A percentile compares a stretch with the other conserved stretches of the same genome.
Conservation (phyloP, 2,329 filamentous ascomycete species). For the Claviceps purpurea region DNA sequence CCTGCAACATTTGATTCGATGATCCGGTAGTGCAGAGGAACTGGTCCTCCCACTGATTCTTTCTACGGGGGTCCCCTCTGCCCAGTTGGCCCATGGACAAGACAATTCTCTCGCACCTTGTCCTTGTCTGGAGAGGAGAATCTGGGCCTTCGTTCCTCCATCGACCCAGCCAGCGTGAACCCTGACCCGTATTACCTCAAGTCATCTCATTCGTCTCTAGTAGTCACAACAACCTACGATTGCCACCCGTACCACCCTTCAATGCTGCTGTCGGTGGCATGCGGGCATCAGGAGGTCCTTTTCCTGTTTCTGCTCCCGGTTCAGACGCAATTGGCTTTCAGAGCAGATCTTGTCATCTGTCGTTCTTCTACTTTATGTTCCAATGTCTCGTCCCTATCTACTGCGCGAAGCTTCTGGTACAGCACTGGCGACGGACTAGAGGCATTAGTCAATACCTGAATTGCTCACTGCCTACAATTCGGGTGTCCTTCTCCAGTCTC, state of each 20-base stretch:
- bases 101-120: neutral
- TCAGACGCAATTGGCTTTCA: neutral
- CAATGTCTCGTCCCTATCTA: neutral
- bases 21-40: neutral
- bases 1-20: conserved; percentile 2
- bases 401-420: neutral
- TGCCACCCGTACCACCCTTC: neutral
- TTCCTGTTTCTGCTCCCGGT: neutral
- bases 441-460: neutral
- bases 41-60: neutral
- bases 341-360: neutral
- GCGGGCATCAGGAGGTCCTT: neutral
- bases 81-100: neutral
- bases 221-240: conserved; percentile 6
- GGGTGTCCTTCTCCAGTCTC: neutral
- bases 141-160: neutral
- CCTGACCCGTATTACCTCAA: conserved; percentile 1
- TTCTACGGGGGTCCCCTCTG: neutral
- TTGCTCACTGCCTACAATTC: neutral
- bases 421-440: neutral
- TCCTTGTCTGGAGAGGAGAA: neutral
- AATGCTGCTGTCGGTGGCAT: neutral
- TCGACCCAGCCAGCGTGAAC: conserved; percentile 1
- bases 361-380: neutral
- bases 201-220: conserved; percentile 3